These are phyloP conservation scores for Calonectria pteridis DNA, from an alignment of 2,329 filamentous ascomycete genomes.

Conservation along the genomic window DNA sequence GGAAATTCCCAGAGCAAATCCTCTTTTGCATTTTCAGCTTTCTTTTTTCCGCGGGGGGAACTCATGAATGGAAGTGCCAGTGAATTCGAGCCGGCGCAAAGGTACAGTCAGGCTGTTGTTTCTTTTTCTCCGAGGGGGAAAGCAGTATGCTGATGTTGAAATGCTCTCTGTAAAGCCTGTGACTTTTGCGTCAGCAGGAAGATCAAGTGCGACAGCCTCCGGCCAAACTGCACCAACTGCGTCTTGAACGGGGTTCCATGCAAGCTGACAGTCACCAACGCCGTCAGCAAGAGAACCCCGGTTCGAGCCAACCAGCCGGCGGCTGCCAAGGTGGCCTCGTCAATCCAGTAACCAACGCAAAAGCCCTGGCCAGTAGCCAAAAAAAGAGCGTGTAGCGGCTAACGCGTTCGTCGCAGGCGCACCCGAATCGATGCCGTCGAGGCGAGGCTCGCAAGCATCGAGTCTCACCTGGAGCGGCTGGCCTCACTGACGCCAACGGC, in stretches of 20 bases:
- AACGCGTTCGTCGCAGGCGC: slow-evolving; percentile 8
- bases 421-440: slow-evolving; percentile 33
- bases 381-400: not conserved
- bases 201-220: slow-evolving; percentile 55
- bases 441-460: slow-evolving; percentile 36
- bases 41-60: not conserved
- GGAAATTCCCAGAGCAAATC: not conserved
- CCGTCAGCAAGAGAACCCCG: slow-evolving; percentile 22
- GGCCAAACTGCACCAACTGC: slow-evolving; percentile 55
- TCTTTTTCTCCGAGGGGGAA: not conserved
- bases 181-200: slow-evolving; percentile 56
- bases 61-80: not conserved
- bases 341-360: not conserved
- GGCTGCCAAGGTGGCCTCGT: not conserved
- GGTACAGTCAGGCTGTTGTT: not conserved
- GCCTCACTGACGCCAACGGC: not conserved
- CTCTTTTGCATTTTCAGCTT: not conserved
- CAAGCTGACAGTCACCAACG: slow-evolving; percentile 27
- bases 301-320: slow-evolving; percentile 6
- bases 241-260: slow-evolving; percentile 51
- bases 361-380: not conserved
- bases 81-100: not conserved
- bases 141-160: not conserved
- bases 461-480: slow-evolving; percentile 28
- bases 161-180: slow-evolving; percentile 37